phyloP scores from a whole-genome alignment of 2,329 filamentous ascomycete species.

The Cladosporium sp. region DNA sequence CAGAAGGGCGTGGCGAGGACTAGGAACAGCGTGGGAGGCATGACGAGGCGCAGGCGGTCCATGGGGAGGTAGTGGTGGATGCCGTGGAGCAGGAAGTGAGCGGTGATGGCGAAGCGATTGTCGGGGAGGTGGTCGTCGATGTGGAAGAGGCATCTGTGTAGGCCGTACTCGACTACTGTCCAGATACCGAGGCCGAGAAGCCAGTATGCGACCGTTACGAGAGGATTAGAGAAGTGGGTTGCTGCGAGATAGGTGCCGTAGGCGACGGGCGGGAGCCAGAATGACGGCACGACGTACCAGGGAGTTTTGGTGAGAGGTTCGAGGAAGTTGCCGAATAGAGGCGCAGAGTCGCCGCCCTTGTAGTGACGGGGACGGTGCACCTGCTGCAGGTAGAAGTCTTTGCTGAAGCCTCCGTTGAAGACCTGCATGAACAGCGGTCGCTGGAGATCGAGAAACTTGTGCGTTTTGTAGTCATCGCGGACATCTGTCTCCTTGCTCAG shows the following conservation, averaged over 20 bases:
- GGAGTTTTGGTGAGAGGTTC: conserved; percentile 94
- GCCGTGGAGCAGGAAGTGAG: conserved; percentile 92
- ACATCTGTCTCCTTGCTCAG: conserved; percentile 82
- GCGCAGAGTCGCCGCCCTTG: conserved; percentile 87
- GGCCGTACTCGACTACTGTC: conserved; percentile 83
- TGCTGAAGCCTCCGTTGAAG: conserved; percentile 83
- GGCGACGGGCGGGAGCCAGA: conserved; percentile 80
- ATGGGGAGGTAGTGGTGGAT: conserved; percentile 99
- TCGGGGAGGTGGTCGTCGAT: conserved; percentile 91
- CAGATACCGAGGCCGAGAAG: conserved; percentile 72
- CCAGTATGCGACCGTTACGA: conserved; percentile 61
- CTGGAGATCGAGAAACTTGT: conserved; percentile 92
- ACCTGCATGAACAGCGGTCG: conserved; percentile 84
- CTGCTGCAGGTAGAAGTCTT: conserved; percentile 96
- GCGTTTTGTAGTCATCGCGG: conserved; percentile 73
- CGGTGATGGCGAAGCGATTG: conserved; percentile 79
- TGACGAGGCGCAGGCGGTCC: conserved; percentile 95
- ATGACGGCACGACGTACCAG: conserved; percentile 82
- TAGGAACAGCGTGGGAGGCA: conserved; percentile 89
- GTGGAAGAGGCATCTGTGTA: conserved; percentile 93
- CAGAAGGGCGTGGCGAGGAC: conserved; percentile 86
- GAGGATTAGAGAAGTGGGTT: conserved; percentile 55
- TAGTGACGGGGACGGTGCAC: conserved; percentile 95
- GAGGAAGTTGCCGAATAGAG: conserved; percentile 96
- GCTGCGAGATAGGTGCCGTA: conserved; percentile 71